Evolutionary conservation across 2,329 filamentous ascomycete genomes (phyloP).

Genomic region (Penicillium decumbens): DNA sequence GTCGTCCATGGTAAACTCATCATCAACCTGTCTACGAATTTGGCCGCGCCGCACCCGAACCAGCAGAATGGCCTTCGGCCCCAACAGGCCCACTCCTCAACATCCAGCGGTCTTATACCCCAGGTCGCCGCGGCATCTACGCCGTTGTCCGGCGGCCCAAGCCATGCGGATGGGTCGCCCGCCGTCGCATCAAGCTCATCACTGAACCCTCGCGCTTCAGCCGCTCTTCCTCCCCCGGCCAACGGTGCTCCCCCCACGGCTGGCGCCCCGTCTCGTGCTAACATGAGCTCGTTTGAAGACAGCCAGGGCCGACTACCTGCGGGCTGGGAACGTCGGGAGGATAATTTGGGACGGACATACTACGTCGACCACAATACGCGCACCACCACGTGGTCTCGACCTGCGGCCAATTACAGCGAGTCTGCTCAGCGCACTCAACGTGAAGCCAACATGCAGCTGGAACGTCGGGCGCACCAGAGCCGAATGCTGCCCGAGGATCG

Average conservation of each 20-base stretch:
- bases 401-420: constrained; percentile 71
- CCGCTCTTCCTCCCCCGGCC: constrained; percentile 36
- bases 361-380: constrained; percentile 98
- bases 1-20: constrained; percentile 98
- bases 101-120: constrained; percentile 39
- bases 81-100: constrained; percentile 31
- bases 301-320: constrained; percentile 85
- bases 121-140: constrained; percentile 29
- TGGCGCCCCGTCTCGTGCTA: constrained; percentile 46
- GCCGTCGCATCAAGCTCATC: constrained; percentile 33
- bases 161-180: constrained; percentile 28
- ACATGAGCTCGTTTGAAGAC: constrained; percentile 91
- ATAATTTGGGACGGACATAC: constrained; percentile 91
- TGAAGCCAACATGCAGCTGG: constrained; percentile 86
- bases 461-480: constrained; percentile 90
- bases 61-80: constrained; percentile 41
- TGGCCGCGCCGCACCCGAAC: constrained; percentile 62
- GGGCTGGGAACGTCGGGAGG: constrained; percentile 93
- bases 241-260: constrained; percentile 38
- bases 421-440: constrained; percentile 72
- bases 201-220: constrained; percentile 33
- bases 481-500: constrained; percentile 92
- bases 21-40: constrained; percentile 89
- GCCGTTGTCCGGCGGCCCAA: constrained; percentile 26
- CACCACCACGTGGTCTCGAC: constrained; percentile 93